phyloP scores from a whole-genome alignment of 257 asterid genomes.

The Solanum phureja region DNA sequence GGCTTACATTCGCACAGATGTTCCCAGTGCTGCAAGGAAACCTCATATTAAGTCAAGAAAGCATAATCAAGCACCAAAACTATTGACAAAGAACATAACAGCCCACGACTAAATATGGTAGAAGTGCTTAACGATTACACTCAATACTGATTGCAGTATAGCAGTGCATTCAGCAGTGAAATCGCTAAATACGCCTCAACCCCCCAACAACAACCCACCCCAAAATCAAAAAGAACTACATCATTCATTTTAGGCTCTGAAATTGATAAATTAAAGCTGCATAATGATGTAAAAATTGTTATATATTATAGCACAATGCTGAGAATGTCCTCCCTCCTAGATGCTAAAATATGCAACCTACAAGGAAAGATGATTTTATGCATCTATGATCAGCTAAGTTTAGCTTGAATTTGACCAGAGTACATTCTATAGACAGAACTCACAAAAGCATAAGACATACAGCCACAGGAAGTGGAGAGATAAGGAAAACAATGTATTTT shows the following conservation, averaged over 20 bases:
- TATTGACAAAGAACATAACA: background rate
- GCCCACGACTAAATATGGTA: background rate
- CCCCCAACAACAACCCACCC: background rate
- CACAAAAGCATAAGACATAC: background rate
- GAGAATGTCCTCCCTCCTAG: background rate
- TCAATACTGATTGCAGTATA: background rate
- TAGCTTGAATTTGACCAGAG: background rate
- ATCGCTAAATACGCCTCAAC: background rate
- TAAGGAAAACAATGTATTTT: background rate
- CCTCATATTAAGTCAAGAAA: background rate
- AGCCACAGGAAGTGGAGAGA: background rate
- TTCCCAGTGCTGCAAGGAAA: constrained; percentile 72
- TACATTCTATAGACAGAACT: background rate
- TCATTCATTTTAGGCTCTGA: background rate
- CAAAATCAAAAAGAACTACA: background rate
- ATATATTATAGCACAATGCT: background rate
- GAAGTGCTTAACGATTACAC: background rate
- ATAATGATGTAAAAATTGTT: background rate
- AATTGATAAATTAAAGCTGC: background rate
- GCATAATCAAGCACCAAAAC: background rate
- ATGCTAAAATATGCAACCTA: background rate
- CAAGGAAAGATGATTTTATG: background rate
- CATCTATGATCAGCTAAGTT: background rate
- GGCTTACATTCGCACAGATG: constrained; percentile 92
- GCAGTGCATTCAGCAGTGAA: background rate